phyloP scores from a whole-genome alignment of 306 rosid genomes.

The Corylus avellana region DNA sequence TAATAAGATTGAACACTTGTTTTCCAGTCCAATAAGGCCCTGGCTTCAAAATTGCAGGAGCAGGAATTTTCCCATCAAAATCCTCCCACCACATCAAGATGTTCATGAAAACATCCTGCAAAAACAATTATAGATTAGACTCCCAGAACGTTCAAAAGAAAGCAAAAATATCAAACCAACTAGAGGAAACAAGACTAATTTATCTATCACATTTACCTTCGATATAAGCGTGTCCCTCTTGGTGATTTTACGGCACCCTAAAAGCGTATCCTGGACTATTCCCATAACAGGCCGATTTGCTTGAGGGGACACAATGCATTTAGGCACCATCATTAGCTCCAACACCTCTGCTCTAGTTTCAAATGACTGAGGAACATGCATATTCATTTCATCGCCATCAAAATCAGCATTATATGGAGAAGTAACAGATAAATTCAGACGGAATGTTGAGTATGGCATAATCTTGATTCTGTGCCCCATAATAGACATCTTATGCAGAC shows the following conservation, averaged over 20 bases:
- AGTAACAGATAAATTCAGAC: slow-evolving; percentile 89
- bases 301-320: slow-evolving; percentile 98
- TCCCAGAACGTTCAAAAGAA: slow-evolving; percentile 14
- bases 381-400: slow-evolving; percentile 99
- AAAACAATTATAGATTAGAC: slow-evolving; percentile 26
- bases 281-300: slow-evolving; percentile 98
- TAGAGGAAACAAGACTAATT: not conserved
- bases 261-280: slow-evolving; percentile 89
- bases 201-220: slow-evolving; percentile 52
- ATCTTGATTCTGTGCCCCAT: slow-evolving; percentile 99
- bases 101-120: slow-evolving; percentile 98
- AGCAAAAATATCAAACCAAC: slow-evolving; percentile 12
- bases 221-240: slow-evolving; percentile 94
- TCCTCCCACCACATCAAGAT: slow-evolving; percentile 99
- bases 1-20: slow-evolving; percentile 95
- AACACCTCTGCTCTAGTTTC: slow-evolving; percentile 98
- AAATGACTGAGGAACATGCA: slow-evolving; percentile 99
- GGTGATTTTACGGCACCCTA: slow-evolving; percentile 95
- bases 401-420: slow-evolving; percentile 99
- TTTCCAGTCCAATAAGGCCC: slow-evolving; percentile 99
- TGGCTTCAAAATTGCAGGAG: slow-evolving; percentile 94
- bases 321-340: slow-evolving; percentile 99
- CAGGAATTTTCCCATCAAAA: slow-evolving; percentile 94
- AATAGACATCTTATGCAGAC: slow-evolving; percentile 99
- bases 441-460: slow-evolving; percentile 97